phyloP scores from a whole-genome alignment of 768 basidiomycete genomes.

The Leccinum barrowsii region DNA sequence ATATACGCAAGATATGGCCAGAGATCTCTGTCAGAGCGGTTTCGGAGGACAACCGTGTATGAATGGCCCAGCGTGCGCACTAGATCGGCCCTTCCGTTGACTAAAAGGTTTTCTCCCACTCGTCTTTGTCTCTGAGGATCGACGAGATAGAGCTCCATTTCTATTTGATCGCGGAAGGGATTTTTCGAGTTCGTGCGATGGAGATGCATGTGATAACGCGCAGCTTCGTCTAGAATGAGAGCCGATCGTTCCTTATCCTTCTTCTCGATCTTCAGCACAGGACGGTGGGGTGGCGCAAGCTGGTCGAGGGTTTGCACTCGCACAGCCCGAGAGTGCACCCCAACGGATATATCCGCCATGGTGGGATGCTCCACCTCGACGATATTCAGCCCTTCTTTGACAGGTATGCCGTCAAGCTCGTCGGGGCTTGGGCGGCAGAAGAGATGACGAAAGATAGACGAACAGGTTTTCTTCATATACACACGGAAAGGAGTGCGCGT shows the following conservation, averaged over 20 bases:
- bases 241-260: conserved; percentile 31
- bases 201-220: conserved; percentile 58
- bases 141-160: conserved; percentile 50
- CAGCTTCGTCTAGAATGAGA: conserved; percentile 52
- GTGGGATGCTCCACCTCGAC: conserved; percentile 42
- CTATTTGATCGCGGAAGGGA: conserved; percentile 46
- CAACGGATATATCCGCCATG: conserved; percentile 51
- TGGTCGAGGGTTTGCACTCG: conserved; percentile 46
- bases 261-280: conserved; percentile 37
- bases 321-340: conserved; percentile 37
- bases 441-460: conserved; percentile 47
- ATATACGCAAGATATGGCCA: conserved; percentile 65
- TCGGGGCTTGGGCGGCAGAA: conserved; percentile 33
- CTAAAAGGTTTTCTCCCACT: conserved; percentile 44
- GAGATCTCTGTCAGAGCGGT: conserved; percentile 47
- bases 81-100: conserved; percentile 47
- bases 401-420: conserved; percentile 29
- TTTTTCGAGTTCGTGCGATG: conserved; percentile 46
- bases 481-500: conserved; percentile 53
- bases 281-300: conserved; percentile 35
- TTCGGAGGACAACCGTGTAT: conserved; percentile 48
- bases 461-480: conserved; percentile 45
- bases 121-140: conserved; percentile 43
- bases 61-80: conserved; percentile 39
- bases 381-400: conserved; percentile 42